phyloP scores from a whole-genome alignment of 2,329 filamentous ascomycete species.

The Neophaeococcomyces mojaviensis region DNA sequence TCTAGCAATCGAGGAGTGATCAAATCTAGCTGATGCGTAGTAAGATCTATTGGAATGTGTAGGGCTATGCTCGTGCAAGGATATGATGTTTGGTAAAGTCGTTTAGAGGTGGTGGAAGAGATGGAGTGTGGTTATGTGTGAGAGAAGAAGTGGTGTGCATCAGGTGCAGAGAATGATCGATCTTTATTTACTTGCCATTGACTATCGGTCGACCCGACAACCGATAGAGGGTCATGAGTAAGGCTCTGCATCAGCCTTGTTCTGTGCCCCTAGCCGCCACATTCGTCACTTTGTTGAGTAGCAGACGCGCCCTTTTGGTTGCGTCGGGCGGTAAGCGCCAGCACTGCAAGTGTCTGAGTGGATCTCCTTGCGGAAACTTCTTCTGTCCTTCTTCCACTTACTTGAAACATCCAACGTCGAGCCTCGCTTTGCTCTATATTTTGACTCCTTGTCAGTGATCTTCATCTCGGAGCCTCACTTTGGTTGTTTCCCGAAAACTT shows the following conservation, averaged over 20 bases:
- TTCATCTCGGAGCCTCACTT: constrained; percentile 3
- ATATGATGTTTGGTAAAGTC: constrained; percentile 12
- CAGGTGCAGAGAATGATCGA: background rate
- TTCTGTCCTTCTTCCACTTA: background rate
- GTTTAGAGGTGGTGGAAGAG: constrained; percentile 29
- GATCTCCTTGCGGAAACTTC: background rate
- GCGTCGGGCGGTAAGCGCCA: constrained; percentile 2
- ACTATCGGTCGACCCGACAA: constrained; percentile 5
- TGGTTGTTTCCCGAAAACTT: background rate
- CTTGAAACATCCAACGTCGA: background rate
- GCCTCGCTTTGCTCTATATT: background rate
- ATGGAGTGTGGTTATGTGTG: constrained; percentile 18
- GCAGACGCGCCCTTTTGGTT: too few species aligned
- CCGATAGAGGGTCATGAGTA: background rate
- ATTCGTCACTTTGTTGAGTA: too few species aligned
- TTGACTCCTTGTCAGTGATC: background rate
- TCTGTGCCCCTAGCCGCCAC: too few species aligned
- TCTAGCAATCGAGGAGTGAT: constrained; percentile 29
- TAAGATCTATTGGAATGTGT: constrained; percentile 32
- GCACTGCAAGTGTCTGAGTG: background rate
- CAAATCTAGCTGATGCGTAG: constrained; percentile 23
- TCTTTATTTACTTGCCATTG: background rate
- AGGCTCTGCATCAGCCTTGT: too few species aligned
- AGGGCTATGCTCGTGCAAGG: constrained; percentile 28
- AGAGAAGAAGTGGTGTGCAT: background rate